Evolutionary conservation across 2,329 filamentous ascomycete genomes (phyloP).

Genomic region (Hirsutella minnesotensis): DNA sequence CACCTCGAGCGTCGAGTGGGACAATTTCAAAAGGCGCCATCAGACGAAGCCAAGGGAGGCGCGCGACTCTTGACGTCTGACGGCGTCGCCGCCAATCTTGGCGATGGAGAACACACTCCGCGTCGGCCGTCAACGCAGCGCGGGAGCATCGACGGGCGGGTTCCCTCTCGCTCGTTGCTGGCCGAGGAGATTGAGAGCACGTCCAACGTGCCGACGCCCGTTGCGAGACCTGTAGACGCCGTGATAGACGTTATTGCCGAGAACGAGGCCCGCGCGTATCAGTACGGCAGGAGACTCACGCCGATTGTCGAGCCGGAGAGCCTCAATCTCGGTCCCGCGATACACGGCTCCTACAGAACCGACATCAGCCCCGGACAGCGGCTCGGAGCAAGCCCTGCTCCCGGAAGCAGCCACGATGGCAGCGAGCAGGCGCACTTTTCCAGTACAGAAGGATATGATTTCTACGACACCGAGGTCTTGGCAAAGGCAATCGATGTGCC

Average conservation of each 20-base stretch:
- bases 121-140: slow-evolving; percentile 17
- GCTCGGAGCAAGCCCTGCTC: slow-evolving; percentile 38
- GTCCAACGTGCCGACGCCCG: slow-evolving; percentile 48
- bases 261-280: slow-evolving; percentile 14
- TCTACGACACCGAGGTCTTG: slow-evolving; percentile 48
- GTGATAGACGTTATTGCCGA: slow-evolving; percentile 5
- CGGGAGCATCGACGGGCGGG: slow-evolving; percentile 18
- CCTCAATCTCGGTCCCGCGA: slow-evolving; percentile 37
- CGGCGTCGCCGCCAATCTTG: slow-evolving; percentile 5
- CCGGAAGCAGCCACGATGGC: slow-evolving; percentile 33
- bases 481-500: slow-evolving; percentile 42
- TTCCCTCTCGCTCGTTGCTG: slow-evolving; percentile 31
- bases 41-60: slow-evolving; percentile 17
- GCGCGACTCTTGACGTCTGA: slow-evolving; percentile 15
- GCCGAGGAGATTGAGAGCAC: slow-evolving; percentile 49
- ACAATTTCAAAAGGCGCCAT: slow-evolving; percentile 21
- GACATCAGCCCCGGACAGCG: slow-evolving; percentile 26
- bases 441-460: slow-evolving; percentile 52
- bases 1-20: slow-evolving; percentile 40
- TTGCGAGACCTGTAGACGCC: slow-evolving; percentile 39
- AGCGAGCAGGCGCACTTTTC: slow-evolving; percentile 35
- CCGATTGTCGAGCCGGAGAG: slow-evolving; percentile 38
- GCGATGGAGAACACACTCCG: slow-evolving; percentile 25
- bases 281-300: slow-evolving; percentile 27
- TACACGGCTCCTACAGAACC: slow-evolving; percentile 21